Percentiles rank a stretch among this genome's conserved stretches.
Evolutionary conservation across 139 green algal genomes (phyloP).

Genomic region (Chlamydomonas asymmetrica): DNA sequence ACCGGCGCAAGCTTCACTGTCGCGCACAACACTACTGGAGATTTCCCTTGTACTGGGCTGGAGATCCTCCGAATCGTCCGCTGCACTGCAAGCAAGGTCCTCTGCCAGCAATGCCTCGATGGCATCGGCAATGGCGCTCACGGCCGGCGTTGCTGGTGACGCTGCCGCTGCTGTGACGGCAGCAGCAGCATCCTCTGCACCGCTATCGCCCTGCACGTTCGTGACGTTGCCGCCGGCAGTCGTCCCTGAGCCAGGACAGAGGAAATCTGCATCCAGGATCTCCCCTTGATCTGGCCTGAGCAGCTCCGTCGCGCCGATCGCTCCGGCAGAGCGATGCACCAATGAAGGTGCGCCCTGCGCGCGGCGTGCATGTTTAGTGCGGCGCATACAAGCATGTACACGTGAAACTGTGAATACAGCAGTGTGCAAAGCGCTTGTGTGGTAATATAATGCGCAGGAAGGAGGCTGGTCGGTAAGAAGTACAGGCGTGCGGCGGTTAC

Average conservation of each 20-base stretch:
- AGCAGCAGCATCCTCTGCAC: conserved; percentile 25
- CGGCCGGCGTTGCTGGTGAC: neutral
- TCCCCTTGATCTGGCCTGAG: conserved; percentile 41
- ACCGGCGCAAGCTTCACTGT: too few species aligned
- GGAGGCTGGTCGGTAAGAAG: neutral
- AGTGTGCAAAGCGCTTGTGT: neutral
- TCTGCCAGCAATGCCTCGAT: neutral
- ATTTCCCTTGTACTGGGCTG: too few species aligned
- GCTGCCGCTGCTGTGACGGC: neutral
- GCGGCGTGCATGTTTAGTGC: neutral
- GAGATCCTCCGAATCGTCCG: conserved; percentile 16
- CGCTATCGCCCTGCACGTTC: conserved; percentile 16
- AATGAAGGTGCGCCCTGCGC: conserved; percentile 61
- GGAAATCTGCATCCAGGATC: too few species aligned
- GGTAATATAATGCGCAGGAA: neutral
- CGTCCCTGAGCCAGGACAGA: too few species aligned
- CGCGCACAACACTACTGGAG: too few species aligned
- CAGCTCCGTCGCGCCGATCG: conserved; percentile 69
- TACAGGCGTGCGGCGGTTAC: too few species aligned
- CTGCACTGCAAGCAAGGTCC: neutral
- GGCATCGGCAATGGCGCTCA: neutral
- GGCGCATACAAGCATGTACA: neutral
- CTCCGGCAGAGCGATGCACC: conserved; percentile 47
- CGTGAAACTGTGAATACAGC: neutral
- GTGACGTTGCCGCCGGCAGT: conserved; percentile 33